Evolutionary conservation across 2,329 filamentous ascomycete species (phyloP).

Genomic region (Coniochaeta sp.): DNA sequence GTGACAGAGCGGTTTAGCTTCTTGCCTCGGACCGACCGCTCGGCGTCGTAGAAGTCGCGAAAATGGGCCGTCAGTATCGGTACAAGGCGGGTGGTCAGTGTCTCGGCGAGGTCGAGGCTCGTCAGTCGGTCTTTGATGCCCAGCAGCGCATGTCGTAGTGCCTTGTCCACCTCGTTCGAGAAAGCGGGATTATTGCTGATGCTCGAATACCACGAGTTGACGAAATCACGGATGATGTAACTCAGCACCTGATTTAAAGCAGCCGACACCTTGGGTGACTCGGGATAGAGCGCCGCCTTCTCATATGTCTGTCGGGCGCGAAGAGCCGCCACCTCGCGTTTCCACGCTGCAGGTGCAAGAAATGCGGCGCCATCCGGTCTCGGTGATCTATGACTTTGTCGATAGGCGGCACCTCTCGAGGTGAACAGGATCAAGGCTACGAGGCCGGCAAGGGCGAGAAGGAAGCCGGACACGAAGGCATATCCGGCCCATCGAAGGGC

Average conservation of each 20-base stretch:
- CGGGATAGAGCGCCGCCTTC: conserved; percentile 62
- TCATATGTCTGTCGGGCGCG: conserved; percentile 60
- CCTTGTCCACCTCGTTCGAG: conserved; percentile 76
- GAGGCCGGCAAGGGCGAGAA: conserved; percentile 48
- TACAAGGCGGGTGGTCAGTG: conserved; percentile 73
- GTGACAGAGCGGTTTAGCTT: conserved; percentile 86
- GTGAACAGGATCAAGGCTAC: conserved; percentile 52
- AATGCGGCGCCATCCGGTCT: conserved; percentile 48
- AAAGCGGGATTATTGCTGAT: conserved; percentile 80
- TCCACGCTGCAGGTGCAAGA: conserved; percentile 57
- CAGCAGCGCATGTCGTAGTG: conserved; percentile 64
- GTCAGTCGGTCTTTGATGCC: conserved; percentile 65
- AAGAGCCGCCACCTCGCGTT: conserved; percentile 59
- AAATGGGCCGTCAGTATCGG: conserved; percentile 86
- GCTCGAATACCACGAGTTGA: conserved; percentile 78
- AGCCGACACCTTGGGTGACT: conserved; percentile 69
- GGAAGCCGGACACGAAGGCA: conserved; percentile 66
- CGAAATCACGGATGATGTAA: conserved; percentile 73
- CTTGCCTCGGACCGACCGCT: conserved; percentile 76
- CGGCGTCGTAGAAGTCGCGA: conserved; percentile 83
- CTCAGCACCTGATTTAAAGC: conserved; percentile 73
- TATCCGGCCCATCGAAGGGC: conserved; percentile 77
- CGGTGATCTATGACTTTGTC: conserved; percentile 28
- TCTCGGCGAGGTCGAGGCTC: conserved; percentile 74
- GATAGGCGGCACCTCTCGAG: conserved; percentile 41